phyloP scores from a whole-genome alignment of 2,329 filamentous ascomycete species.

The Juglanconis sp. region DNA sequence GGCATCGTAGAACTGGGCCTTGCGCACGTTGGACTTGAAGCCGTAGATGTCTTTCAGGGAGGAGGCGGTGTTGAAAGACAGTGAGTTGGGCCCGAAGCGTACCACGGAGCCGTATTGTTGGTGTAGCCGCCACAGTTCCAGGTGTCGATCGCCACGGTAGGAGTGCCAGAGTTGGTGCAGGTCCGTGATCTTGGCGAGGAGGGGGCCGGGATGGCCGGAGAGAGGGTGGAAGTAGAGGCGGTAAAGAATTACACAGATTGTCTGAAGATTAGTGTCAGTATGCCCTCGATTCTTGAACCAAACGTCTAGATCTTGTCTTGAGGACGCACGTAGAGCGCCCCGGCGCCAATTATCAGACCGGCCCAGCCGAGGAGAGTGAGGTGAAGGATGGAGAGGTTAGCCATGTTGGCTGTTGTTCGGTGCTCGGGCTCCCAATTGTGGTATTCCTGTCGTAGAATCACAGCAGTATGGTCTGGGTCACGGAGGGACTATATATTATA shows the following conservation, averaged over 20 bases:
- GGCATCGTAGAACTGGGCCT: constrained; percentile 70
- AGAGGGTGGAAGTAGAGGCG: constrained; percentile 62
- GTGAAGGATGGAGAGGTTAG: constrained; percentile 27
- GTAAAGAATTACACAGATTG: constrained; percentile 46
- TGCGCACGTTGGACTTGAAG: constrained; percentile 60
- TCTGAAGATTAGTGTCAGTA: constrained; percentile 26
- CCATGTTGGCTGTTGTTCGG: constrained; percentile 1
- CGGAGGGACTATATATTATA: too few species aligned
- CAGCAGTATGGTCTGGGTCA: too few species aligned
- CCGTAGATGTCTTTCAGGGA: constrained; percentile 67
- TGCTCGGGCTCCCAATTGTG: too few species aligned
- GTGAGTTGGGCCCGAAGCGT: constrained; percentile 73
- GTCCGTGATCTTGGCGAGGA: constrained; percentile 61
- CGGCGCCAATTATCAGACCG: constrained; percentile 33
- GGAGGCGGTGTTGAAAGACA: constrained; percentile 72
- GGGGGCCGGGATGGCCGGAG: constrained; percentile 62
- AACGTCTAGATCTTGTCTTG: neutral
- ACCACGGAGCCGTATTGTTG: constrained; percentile 66
- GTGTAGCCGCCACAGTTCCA: constrained; percentile 70
- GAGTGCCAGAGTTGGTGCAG: constrained; percentile 69
- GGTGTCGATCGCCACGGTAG: constrained; percentile 70
- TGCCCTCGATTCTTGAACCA: neutral
- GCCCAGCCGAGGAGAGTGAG: constrained; percentile 40
- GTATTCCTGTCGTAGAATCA: too few species aligned
- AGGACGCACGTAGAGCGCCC: constrained; percentile 40